These are phyloP conservation scores for Leucosporidium creatinivorum DNA, from an alignment of 768 basidiomycete species.

Conservation along the genomic window DNA sequence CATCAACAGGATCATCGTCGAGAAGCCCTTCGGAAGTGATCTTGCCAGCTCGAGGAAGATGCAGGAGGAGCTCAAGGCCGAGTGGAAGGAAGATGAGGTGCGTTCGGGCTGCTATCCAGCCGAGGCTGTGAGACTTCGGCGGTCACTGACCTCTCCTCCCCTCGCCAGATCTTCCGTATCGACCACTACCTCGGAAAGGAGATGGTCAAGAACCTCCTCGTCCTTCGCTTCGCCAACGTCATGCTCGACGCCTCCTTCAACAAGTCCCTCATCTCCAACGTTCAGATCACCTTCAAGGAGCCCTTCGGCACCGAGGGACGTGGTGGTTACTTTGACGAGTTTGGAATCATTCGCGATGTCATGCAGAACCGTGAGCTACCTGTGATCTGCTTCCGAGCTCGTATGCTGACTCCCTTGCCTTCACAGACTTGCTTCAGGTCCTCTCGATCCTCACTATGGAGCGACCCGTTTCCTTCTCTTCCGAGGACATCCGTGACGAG, in stretches of 20 bases:
- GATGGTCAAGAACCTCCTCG: conserved; percentile 98
- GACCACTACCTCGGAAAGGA: conserved; percentile 99
- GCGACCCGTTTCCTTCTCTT: conserved; percentile 90
- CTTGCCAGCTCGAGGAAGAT: conserved; percentile 73
- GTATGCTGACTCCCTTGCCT: neutral
- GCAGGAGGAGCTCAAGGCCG: conserved; percentile 66
- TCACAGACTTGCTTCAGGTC: conserved; percentile 85
- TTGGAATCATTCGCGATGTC: conserved; percentile 96
- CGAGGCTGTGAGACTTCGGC: neutral
- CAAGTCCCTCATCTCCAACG: conserved; percentile 89
- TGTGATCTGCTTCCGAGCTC: neutral
- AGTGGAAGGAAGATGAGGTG: conserved; percentile 84
- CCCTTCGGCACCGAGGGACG: conserved; percentile 99
- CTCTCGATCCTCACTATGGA: conserved; percentile 95
- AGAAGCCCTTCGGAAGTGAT: conserved; percentile 98
- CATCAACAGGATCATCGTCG: conserved; percentile 85
- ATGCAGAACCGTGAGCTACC: conserved; percentile 85
- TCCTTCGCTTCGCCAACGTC: conserved; percentile 89
- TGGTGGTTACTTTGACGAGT: conserved; percentile 99
- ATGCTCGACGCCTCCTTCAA: conserved; percentile 86
- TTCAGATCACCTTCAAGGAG: conserved; percentile 99
- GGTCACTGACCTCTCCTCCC: conserved; percentile 49
- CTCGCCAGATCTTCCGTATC: conserved; percentile 76
- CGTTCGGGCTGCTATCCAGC: too few species aligned
- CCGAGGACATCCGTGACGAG: conserved; percentile 97